Evolutionary conservation across 2,329 filamentous ascomycete genomes (phyloP), one percentile per base, ranked within the genome.

Genomic region (Sclerotinia minor): DNA sequence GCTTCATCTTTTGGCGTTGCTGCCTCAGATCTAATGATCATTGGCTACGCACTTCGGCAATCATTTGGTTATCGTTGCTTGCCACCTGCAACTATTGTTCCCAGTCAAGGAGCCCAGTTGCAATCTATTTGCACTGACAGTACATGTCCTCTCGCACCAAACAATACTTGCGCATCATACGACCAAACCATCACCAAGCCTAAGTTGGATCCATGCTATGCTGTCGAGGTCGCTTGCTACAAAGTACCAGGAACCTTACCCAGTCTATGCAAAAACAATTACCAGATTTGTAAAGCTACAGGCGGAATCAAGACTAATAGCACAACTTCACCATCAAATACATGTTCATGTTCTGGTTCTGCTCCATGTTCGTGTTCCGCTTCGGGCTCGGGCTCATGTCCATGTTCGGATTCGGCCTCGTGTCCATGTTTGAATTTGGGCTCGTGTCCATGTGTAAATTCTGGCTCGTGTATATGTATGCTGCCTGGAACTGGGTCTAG

Each of bases 1-100:
- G 85, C 83, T 8, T 78, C 81, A 49, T 87, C 84, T 1, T 87
- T 88, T 71, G 87, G 87, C 52, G 85, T 88, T 53, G 79, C 83
- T n/a, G 72, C 80, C 17, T 79, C 79, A 3, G 87, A 89, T 73
- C 78, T 87, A 59, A 74, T 74, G 26, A 76, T 75, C 44, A 83
- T 88, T 38, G 85, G 79, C 69, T 78, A 70, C 44, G 79, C 82
- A 1, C 82, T 89, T 55, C 81, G 77, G 70, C 75, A 74, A 29
- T 73, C 82, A 60, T 89, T 89, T 76, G 82, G 80, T 67, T 79
- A 81, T 75, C 79, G 80, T 64, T 89, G 87, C 77, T 75, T 79
- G 2, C 80, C 84, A 0, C 73, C 80, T 24, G 77, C 79, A 0
- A 79, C 79, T 3, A 80, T 83, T 61, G 79, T 86, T 65, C 77